phyloP scores from a whole-genome alignment of 2,329 filamentous ascomycete species.

The Colletotrichum limetticola region DNA sequence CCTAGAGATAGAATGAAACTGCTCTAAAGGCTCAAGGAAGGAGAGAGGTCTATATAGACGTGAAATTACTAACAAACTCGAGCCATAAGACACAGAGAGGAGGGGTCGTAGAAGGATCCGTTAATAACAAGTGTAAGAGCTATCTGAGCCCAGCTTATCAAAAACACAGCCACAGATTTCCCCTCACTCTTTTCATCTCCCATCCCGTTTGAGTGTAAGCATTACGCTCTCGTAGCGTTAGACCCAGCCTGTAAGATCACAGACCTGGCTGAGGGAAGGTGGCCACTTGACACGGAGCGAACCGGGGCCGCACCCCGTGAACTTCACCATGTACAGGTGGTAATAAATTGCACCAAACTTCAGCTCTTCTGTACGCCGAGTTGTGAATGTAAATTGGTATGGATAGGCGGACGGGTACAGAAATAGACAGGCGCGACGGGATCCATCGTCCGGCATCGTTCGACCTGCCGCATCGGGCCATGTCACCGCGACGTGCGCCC shows the following conservation, averaged over 20 bases:
- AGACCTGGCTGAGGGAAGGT: too few species aligned
- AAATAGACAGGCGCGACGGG: background rate
- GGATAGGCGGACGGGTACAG: background rate
- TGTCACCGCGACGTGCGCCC: background rate
- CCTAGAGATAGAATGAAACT: too few species aligned
- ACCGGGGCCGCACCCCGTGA: too few species aligned
- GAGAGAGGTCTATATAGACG: too few species aligned
- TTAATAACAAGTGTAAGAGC: background rate
- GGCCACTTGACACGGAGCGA: too few species aligned
- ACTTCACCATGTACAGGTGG: too few species aligned
- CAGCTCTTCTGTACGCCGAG: background rate
- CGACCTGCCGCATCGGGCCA: background rate
- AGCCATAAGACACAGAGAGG: too few species aligned
- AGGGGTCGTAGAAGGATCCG: background rate
- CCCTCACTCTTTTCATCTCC: background rate
- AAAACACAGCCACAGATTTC: background rate
- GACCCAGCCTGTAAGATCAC: too few species aligned
- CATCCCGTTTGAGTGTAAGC: background rate
- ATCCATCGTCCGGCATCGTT: background rate
- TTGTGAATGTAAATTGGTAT: background rate
- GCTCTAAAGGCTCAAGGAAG: accelerated
- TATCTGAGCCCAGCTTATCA: background rate
- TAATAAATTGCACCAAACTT: too few species aligned
- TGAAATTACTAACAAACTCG: too few species aligned
- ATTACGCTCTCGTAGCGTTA: background rate